Percentiles rank a stretch among this genome's conserved stretches.
phyloP scores from a whole-genome alignment of 2,329 filamentous ascomycete genomes.

The Coniochaeta prunicola region DNA sequence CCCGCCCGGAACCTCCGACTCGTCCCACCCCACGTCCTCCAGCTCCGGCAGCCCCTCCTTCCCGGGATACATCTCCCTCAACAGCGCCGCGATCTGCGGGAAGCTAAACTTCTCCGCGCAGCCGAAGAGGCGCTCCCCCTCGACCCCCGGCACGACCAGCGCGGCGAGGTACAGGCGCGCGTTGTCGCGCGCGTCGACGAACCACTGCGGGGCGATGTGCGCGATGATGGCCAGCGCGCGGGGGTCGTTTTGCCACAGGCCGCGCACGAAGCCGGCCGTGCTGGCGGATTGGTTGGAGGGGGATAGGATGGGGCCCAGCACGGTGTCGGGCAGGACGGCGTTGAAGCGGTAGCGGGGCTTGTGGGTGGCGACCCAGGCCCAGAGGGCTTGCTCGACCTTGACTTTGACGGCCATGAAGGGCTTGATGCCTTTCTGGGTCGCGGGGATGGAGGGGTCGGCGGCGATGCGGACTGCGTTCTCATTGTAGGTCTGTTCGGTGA shows the following conservation, averaged over 20 bases:
- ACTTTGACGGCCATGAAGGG: constrained; percentile 25
- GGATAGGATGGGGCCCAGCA: constrained; percentile 20
- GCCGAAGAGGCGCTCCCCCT: constrained; percentile 22
- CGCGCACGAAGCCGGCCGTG: constrained; percentile 23
- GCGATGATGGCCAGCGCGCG: constrained; percentile 13
- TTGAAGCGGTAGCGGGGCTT: constrained; percentile 23
- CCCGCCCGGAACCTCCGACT: constrained; percentile 21
- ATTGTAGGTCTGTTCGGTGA: constrained; percentile 22
- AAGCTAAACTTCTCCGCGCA: constrained; percentile 23
- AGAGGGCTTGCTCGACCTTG: constrained; percentile 21
- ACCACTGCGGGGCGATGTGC: constrained; percentile 20
- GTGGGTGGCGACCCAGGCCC: constrained; percentile 22
- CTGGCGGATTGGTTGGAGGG: constrained; percentile 21
- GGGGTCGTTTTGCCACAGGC: constrained; percentile 17
- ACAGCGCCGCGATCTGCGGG: constrained; percentile 17
- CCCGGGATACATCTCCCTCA: constrained; percentile 20
- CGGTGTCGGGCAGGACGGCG: constrained; percentile 21
- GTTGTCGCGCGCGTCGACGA: constrained; percentile 20
- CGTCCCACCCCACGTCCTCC: constrained; percentile 19
- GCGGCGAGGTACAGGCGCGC: constrained; percentile 23
- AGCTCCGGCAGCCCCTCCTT: constrained; percentile 15
- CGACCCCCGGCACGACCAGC: constrained; percentile 16
- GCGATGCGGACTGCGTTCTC: constrained; percentile 18
- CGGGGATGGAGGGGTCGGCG: constrained; percentile 7
- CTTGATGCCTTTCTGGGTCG: constrained; percentile 14